Percentiles rank a stretch among this genome's conserved stretches.
phyloP scores from a whole-genome alignment of 2,329 filamentous ascomycete genomes.

The Trichoderma cornu-damae region DNA sequence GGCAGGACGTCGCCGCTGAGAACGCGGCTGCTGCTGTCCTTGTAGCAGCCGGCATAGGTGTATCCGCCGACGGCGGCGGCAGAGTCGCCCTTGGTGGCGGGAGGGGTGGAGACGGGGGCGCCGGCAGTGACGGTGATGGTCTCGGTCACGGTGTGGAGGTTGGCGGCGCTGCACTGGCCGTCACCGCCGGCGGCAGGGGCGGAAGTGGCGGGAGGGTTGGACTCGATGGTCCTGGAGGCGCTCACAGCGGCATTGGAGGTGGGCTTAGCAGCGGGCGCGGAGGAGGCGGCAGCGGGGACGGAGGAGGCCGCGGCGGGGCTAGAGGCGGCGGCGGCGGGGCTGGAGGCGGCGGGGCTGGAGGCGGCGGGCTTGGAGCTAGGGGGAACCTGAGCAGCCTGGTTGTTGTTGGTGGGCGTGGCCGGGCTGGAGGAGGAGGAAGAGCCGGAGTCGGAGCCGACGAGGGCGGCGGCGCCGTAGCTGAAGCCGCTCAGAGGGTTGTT shows the following conservation, averaged over 20 bases:
- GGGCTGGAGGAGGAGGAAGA: not conserved
- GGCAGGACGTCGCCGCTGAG: constrained; percentile 38
- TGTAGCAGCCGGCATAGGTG: constrained; percentile 42
- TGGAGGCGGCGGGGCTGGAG: not conserved
- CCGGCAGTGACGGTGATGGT: constrained; percentile 42
- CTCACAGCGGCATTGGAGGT: not conserved
- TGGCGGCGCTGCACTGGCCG: constrained; percentile 25
- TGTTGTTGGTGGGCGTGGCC: not conserved
- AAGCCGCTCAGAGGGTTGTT: constrained; percentile 52
- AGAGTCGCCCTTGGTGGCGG: constrained; percentile 15
- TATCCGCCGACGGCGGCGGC: constrained; percentile 28
- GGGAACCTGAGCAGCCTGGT: not conserved
- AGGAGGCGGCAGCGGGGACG: not conserved
- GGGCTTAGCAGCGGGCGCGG: not conserved
- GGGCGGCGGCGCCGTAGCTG: constrained; percentile 34
- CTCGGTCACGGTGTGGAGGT: constrained; percentile 39
- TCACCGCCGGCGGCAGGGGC: not conserved
- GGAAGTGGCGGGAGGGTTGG: not conserved
- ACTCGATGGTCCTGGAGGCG: constrained; percentile 5
- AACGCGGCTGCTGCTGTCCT: constrained; percentile 34
- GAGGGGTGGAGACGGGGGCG: constrained; percentile 21
- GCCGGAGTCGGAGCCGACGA: not conserved
- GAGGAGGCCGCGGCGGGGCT: not conserved
- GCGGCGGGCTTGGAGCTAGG: not conserved
- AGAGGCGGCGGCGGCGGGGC: not conserved